Evolutionary conservation across 805 yeast species (phyloP).

Genomic region (Sugiyamaella boreocaroliniensis): DNA sequence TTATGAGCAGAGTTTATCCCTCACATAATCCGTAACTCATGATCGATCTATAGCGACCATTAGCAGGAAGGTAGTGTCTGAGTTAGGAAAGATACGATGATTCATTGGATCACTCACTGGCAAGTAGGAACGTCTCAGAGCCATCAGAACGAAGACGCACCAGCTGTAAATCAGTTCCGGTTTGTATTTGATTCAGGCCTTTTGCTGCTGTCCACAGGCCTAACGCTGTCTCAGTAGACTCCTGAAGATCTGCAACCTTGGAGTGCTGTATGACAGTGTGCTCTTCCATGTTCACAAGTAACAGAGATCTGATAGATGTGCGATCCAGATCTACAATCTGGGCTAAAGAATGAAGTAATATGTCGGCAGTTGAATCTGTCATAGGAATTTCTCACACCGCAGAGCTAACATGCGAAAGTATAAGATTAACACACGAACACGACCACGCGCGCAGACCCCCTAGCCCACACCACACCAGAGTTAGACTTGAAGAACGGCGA

Average conservation of each 20-base stretch:
- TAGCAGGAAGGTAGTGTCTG: not conserved
- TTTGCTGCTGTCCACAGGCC: not conserved
- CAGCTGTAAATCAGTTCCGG: not conserved
- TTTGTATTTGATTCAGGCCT: not conserved
- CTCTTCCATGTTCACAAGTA: not conserved
- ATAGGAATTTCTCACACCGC: too few relatives aligned
- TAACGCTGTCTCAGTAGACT: not conserved
- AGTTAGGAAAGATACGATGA: not conserved
- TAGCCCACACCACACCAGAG: too few relatives aligned
- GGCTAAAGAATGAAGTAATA: not conserved
- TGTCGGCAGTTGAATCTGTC: not conserved
- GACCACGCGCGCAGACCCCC: too few relatives aligned
- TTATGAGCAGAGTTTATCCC: too few relatives aligned
- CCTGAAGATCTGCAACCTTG: not conserved
- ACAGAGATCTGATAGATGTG: not conserved
- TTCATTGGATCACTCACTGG: not conserved
- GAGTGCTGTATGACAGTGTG: not conserved
- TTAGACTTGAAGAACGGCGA: too few relatives aligned
- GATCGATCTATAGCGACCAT: not conserved
- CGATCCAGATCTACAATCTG: not conserved
- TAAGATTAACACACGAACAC: too few relatives aligned
- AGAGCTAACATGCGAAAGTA: too few relatives aligned
- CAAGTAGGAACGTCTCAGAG: not conserved
- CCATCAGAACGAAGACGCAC: not conserved
- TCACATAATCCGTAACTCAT: not conserved